Percentiles rank a stretch among this genome's conserved stretches.
These are phyloP conservation scores for Purshia tridentata DNA, from an alignment of 306 rosid genomes.

Conservation along the genomic window DNA sequence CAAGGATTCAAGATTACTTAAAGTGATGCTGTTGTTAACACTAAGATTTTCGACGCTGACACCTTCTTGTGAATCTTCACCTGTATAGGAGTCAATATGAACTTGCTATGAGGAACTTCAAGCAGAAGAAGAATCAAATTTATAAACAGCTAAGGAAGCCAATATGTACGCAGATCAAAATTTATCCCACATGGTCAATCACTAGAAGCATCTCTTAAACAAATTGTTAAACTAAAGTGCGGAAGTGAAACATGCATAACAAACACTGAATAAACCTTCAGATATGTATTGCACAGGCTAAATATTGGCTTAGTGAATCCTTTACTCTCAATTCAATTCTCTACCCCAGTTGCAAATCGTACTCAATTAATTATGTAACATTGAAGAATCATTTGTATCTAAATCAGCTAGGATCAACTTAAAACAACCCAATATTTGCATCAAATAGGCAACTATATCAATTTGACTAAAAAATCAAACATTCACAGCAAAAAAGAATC, in stretches of 20 bases:
- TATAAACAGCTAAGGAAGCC: not conserved
- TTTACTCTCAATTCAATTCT: not conserved
- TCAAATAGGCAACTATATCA: not conserved
- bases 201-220: not conserved
- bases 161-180: not conserved
- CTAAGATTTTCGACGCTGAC: constrained; percentile 26
- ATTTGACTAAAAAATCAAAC: not conserved
- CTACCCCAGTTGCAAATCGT: not conserved
- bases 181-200: not conserved
- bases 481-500: constrained; percentile 6
- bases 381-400: not conserved
- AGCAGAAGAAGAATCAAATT: not conserved
- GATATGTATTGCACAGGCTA: not conserved
- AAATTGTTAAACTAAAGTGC: not conserved
- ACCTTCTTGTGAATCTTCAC: constrained; percentile 50
- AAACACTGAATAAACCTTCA: not conserved
- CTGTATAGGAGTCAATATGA: constrained; percentile 41
- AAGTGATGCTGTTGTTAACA: constrained; percentile 36
- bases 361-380: not conserved
- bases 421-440: not conserved
- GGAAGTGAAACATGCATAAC: not conserved
- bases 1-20: constrained; percentile 26
- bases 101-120: not conserved
- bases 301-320: not conserved
- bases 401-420: constrained; percentile 3